Evolutionary conservation across 164 flowering plant genomes (phyloP).

Genomic region (Nelumbo lutea): DNA sequence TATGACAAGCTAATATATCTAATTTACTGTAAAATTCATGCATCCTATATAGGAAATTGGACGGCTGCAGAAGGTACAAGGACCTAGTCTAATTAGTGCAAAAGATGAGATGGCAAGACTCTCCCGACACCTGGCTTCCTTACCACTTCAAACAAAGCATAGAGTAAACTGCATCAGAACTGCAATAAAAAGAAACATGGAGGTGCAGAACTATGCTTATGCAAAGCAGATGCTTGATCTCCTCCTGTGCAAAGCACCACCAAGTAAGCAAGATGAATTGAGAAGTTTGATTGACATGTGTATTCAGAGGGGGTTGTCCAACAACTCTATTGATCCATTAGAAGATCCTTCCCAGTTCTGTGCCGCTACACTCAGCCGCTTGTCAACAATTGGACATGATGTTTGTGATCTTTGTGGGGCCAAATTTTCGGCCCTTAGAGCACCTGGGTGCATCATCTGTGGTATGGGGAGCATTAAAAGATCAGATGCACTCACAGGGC

Average conservation of each 20-base stretch:
- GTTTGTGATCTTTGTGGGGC: constrained; percentile 98
- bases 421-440: constrained; percentile 82
- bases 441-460: constrained; percentile 96
- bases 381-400: constrained; percentile 96
- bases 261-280: constrained; percentile 91
- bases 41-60: constrained; percentile 67
- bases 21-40: not conserved
- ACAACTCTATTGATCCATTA: constrained; percentile 92
- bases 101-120: constrained; percentile 98
- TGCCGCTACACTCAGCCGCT: constrained; percentile 90
- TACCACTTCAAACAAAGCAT: constrained; percentile 91
- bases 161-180: constrained; percentile 92
- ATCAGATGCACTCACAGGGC: constrained; percentile 74
- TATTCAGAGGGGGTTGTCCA: constrained; percentile 74
- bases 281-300: constrained; percentile 88
- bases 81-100: constrained; percentile 90
- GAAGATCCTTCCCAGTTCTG: constrained; percentile 99
- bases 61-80: constrained; percentile 90
- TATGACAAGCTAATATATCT: not conserved
- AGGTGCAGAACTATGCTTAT: constrained; percentile 90
- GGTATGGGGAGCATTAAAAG: constrained; percentile 99
- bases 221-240: constrained; percentile 97
- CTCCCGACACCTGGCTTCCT: constrained; percentile 91
- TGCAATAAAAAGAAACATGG: constrained; percentile 96
- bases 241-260: constrained; percentile 88